Evolutionary conservation across 1,284 basidiomycete species (phyloP).

Genomic region (Anthracocystis panici-leucophaei): DNA sequence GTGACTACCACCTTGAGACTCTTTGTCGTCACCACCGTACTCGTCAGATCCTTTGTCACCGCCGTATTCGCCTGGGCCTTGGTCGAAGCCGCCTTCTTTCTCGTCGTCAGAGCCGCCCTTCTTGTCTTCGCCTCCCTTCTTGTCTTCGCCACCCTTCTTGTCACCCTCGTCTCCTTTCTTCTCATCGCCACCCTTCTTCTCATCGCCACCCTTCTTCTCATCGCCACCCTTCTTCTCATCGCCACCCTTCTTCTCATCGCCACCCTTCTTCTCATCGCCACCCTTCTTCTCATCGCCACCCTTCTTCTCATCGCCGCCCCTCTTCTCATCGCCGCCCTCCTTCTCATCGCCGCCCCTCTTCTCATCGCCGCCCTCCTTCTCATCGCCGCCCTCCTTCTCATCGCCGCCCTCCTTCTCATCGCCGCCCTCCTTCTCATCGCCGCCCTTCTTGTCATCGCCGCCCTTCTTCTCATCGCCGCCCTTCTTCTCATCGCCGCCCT

Average conservation of each 20-base stretch:
- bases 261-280: background rate
- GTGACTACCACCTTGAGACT: background rate
- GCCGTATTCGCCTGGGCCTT: background rate
- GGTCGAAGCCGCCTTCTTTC: background rate
- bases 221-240: background rate
- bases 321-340: background rate
- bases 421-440: background rate
- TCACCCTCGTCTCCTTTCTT: too few species aligned
- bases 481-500: background rate
- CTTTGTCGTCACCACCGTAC: background rate
- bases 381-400: background rate
- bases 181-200: background rate
- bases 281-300: background rate
- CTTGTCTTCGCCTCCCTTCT: background rate
- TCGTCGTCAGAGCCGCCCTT: background rate
- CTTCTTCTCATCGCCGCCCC: background rate
- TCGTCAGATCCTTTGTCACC: slow-evolving; percentile 1
- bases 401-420: background rate
- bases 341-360: background rate
- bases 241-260: background rate
- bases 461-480: slow-evolving; percentile 1
- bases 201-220: slow-evolving; percentile 5
- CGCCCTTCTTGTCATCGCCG: background rate
- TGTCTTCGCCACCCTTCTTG: background rate
- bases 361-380: background rate